phyloP scores from a whole-genome alignment of 768 basidiomycete genomes.

The Auricularia heimuer region DNA sequence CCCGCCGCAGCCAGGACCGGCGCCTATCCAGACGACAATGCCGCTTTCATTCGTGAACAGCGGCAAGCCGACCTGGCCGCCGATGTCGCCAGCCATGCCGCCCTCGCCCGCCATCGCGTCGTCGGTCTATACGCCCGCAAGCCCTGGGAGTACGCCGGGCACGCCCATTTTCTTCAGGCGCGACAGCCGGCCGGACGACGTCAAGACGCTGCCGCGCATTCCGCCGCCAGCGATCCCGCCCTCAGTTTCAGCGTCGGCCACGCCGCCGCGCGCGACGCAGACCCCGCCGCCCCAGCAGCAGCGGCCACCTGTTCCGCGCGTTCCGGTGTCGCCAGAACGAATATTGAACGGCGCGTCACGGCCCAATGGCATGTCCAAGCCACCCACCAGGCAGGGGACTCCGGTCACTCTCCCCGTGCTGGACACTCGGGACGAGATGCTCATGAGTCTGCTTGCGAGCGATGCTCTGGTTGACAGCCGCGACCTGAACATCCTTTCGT shows the following conservation, averaged over 20 bases:
- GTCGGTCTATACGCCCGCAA: slow-evolving; percentile 16
- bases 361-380: not conserved
- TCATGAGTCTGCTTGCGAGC: slow-evolving; percentile 83
- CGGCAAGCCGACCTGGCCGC: slow-evolving; percentile 36
- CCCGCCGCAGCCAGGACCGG: slow-evolving; percentile 14
- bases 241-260: not conserved
- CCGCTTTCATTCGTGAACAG: slow-evolving; percentile 13
- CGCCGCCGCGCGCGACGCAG: not conserved
- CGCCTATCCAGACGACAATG: slow-evolving; percentile 11
- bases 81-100: slow-evolving; percentile 24
- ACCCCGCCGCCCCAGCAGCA: not conserved
- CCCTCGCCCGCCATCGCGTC: slow-evolving; percentile 20
- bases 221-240: not conserved
- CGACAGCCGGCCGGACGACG: not conserved
- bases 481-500: slow-evolving; percentile 63
- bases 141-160: slow-evolving; percentile 29
- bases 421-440: slow-evolving; percentile 70
- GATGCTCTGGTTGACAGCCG: slow-evolving; percentile 92
- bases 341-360: not conserved
- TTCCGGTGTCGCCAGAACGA: not conserved
- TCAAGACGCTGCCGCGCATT: not conserved
- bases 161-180: slow-evolving; percentile 27
- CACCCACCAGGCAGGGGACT: not conserved
- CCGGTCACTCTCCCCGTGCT: slow-evolving; percentile 15
- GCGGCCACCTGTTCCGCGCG: not conserved